Evolutionary conservation across 306 rosid genomes (phyloP).

Genomic region (Prunus dulcis): DNA sequence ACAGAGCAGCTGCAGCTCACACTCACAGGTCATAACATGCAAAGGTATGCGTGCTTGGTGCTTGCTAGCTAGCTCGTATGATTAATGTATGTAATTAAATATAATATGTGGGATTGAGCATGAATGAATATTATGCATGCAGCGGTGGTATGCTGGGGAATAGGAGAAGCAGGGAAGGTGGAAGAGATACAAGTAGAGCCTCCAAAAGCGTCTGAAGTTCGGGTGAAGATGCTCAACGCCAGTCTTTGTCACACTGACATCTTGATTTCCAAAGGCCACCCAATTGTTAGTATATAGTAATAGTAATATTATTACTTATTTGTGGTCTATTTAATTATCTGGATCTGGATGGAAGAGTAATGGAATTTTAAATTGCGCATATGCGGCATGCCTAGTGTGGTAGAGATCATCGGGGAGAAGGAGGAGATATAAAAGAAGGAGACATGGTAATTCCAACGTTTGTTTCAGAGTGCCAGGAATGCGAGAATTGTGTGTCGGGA

Average conservation of each 20-base stretch:
- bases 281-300: conserved; percentile 17
- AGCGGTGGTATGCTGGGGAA: conserved; percentile 59
- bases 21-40: neutral
- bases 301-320: neutral
- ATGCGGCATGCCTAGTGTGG: conserved; percentile 9
- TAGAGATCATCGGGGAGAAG: conserved; percentile 35
- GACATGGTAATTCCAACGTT: conserved; percentile 33
- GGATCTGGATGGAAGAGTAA: no score
- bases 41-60: neutral
- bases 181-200: conserved; percentile 61
- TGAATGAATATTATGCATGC: neutral
- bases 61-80: no score
- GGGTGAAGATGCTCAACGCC: conserved; percentile 55
- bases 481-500: conserved; percentile 28
- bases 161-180: conserved; percentile 31
- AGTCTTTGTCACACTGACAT: conserved; percentile 60
- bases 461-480: conserved; percentile 30
- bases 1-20: neutral
- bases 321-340: no score
- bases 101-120: no score
- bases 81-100: no score
- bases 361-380: neutral
- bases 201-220: conserved; percentile 44
- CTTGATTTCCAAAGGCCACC: conserved; percentile 28
- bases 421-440: conserved; percentile 18